Evolutionary conservation across 2,329 filamentous ascomycete genomes (phyloP), one percentile per base, ranked within the genome.

Genomic region (Penicillium sp.): DNA sequence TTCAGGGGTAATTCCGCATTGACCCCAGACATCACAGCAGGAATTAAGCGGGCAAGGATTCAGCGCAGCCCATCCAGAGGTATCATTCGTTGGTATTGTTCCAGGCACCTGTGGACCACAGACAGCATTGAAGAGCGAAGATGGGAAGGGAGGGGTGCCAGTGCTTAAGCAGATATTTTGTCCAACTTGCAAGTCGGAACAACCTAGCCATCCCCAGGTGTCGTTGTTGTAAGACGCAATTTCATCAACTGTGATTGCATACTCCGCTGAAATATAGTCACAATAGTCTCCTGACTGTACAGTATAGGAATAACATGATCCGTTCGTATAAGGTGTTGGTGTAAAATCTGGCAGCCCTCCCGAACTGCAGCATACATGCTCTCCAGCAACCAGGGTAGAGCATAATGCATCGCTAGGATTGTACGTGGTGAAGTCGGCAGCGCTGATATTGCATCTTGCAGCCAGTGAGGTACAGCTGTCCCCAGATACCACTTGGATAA

Each of bases 31-130:
- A 46, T 45, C 38, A 18, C 50, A 52, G 12, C 50, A 52, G n/a
- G 50, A 38, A 28, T 52, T 52, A 8, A 52, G 40, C 20, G 50
- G 50, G 28, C 50, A 52, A 30, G 24, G 5, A 18, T 50, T 50
- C 8, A 50, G 30, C 8, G 21, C 7, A 16, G 18, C 14, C 30
- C 35, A 11, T 20, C 33, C 20, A 12, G 47, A 3, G 7, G 28
- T 20, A 42, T 18, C 16, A 18, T 33, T 12, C 3, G 40, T 28
- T n/a, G 30, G 47, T 24, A 8, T n/a, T 3, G 47, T 35, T 14
- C 12, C 30, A 18, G 30, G 23, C 20, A 50, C 47, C 30, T 38
- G 30, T n/a, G 47, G 47, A 2, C 33, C 47, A 24, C 47, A 50
- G 4, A 50, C 47, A 38, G 47, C 47, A 16, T 50, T 50, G 4